Evolutionary conservation across 2,329 filamentous ascomycete species (phyloP).

Genomic region (Scedosporium boydii): DNA sequence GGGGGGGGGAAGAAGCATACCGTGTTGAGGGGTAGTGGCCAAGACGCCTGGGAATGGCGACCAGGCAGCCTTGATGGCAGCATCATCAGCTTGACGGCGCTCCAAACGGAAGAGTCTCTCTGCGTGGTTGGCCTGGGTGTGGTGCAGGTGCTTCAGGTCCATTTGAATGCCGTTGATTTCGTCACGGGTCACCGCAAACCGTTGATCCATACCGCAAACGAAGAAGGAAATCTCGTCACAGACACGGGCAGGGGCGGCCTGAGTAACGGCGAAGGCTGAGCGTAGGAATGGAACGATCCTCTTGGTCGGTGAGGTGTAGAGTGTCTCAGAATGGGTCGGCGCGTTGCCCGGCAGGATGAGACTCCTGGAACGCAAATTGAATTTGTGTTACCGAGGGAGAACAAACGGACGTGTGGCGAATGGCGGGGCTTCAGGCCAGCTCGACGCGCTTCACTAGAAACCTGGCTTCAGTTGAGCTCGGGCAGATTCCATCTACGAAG

Average conservation of each 20-base stretch:
- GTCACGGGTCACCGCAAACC: constrained; percentile 50
- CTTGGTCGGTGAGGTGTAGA: neutral
- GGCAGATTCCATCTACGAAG: neutral
- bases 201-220: constrained; percentile 51
- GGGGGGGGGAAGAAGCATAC: constrained; percentile 40
- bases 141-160: constrained; percentile 60
- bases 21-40: constrained; percentile 76
- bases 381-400: neutral
- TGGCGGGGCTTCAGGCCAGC: neutral
- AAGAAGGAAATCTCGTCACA: neutral
- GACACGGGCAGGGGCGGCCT: neutral
- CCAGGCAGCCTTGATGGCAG: constrained; percentile 77
- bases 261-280: neutral
- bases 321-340: neutral
- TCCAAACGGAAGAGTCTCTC: constrained; percentile 54
- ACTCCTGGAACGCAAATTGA: neutral
- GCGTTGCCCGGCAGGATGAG: neutral
- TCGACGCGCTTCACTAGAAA: neutral
- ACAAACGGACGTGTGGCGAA: neutral
- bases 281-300: neutral
- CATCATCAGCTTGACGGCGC: constrained; percentile 58
- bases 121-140: constrained; percentile 51
- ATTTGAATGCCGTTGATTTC: constrained; percentile 60
- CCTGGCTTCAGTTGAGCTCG: neutral
- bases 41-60: constrained; percentile 86